phyloP scores from a whole-genome alignment of 2,329 filamentous ascomycete genomes.

The Seiridium cupressi region DNA sequence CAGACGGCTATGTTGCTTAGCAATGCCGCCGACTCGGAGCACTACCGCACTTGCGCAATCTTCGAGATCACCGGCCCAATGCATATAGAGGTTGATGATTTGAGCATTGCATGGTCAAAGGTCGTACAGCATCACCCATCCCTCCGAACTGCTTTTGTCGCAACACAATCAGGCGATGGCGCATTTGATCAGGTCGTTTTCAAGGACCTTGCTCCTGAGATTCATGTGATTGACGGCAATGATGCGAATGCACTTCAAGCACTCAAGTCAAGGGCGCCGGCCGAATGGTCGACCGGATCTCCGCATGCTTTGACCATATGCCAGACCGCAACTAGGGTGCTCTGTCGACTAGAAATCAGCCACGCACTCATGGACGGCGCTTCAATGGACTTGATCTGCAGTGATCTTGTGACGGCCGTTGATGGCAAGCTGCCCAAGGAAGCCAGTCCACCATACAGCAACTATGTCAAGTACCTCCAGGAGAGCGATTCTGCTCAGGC shows the following conservation, averaged over 20 bases:
- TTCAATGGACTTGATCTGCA: not conserved
- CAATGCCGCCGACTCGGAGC: constrained; percentile 2
- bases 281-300: not conserved
- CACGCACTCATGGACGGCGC: constrained; percentile 3
- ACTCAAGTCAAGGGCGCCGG: not conserved
- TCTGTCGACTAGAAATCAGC: constrained; percentile 8
- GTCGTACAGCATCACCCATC: constrained; percentile 7
- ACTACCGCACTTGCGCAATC: constrained; percentile 8
- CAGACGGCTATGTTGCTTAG: constrained; percentile 9
- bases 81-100: not conserved
- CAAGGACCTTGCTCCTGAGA: not conserved
- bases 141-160: constrained; percentile 3
- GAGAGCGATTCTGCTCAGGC: not conserved
- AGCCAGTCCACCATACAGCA: not conserved
- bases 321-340: not conserved
- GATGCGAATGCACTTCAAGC: not conserved
- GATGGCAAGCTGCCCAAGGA: not conserved
- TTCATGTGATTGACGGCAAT: not conserved
- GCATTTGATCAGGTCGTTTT: constrained; percentile 8
- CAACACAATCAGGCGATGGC: not conserved
- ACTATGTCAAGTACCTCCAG: constrained; percentile 6
- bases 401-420: constrained; percentile 5
- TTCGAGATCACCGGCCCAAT: not conserved
- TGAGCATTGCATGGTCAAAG: not conserved
- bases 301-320: constrained; percentile 7